Conservation (phyloP, 2,329 filamentous ascomycete genomes). For the Nemania serpens region DNA sequence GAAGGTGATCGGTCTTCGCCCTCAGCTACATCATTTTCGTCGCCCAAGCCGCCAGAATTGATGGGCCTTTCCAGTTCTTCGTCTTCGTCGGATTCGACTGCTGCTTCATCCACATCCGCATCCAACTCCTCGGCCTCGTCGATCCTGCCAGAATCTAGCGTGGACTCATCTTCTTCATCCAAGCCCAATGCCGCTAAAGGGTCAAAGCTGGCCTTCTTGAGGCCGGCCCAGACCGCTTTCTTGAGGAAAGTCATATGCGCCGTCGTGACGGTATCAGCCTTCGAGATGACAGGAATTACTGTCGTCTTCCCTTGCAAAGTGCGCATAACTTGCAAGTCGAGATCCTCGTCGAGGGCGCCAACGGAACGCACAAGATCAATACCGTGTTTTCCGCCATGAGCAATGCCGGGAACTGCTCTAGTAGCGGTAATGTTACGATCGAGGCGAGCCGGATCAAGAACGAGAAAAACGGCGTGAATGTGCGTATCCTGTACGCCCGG, state of each 20-base stretch:
- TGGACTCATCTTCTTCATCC: conserved; percentile 69
- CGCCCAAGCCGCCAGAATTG: conserved; percentile 20
- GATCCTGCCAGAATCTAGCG: conserved; percentile 55
- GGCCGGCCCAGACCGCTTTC: conserved; percentile 84
- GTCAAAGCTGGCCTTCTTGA: conserved; percentile 85
- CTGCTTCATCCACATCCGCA: conserved; percentile 36
- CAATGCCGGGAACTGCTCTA: conserved; percentile 58
- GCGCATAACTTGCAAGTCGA: conserved; percentile 88
- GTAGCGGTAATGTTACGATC: conserved; percentile 78
- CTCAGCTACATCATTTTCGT: conserved; percentile 39
- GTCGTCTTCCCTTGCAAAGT: conserved; percentile 91
- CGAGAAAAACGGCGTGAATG: conserved; percentile 91
- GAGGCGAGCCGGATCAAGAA: conserved; percentile 85
- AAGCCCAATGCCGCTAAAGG: conserved; percentile 85
- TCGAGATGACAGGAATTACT: conserved; percentile 92
- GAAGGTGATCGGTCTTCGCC: conserved; percentile 47
- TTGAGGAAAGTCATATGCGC: conserved; percentile 93
- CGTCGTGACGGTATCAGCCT: conserved; percentile 95
- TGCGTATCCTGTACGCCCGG: conserved; percentile 94
- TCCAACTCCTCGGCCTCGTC: conserved; percentile 59
- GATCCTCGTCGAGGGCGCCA: conserved; percentile 80
- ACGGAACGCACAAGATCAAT: conserved; percentile 56
- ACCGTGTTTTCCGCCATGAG: conserved; percentile 52
- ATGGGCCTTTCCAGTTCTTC: conserved; percentile 33
- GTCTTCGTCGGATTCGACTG: conserved; percentile 35